A percentile compares a stretch with the other conserved stretches of the same genome.
Evolutionary conservation across 495 filamentous ascomycete genomes (phyloP).

Genomic region (Lophium mytilinum): DNA sequence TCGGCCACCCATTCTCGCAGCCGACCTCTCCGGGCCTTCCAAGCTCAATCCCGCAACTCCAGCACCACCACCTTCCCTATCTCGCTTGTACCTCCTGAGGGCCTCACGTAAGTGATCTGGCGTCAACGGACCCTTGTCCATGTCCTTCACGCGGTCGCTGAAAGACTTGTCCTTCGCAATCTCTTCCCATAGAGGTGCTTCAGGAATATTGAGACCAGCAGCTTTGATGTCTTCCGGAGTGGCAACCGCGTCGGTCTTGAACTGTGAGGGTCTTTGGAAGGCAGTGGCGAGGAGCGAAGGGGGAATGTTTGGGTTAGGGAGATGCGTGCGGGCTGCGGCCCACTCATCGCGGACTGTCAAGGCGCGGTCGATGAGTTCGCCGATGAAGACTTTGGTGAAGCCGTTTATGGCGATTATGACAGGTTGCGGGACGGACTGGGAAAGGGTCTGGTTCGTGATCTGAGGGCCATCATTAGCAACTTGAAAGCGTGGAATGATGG

Average conservation of each 20-base stretch:
- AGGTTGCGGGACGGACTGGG: conserved; percentile 71
- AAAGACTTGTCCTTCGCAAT: conserved; percentile 5
- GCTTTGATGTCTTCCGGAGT: not conserved
- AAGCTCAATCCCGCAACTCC: conserved; percentile 65
- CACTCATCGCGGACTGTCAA: conserved; percentile 72
- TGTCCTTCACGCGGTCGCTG: conserved; percentile 31
- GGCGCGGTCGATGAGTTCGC: conserved; percentile 74
- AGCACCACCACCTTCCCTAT: conserved; percentile 57
- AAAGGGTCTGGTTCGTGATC: conserved; percentile 81
- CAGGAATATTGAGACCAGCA: not conserved
- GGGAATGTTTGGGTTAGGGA: conserved; percentile 22
- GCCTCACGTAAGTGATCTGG: conserved; percentile 81
- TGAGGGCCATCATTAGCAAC: conserved; percentile 21
- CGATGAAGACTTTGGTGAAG: conserved; percentile 76
- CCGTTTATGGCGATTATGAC: conserved; percentile 74
- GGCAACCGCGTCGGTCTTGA: conserved; percentile 2
- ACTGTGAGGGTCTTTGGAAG: conserved; percentile 8
- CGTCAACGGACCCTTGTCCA: conserved; percentile 58
- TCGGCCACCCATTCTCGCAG: conserved; percentile 30
- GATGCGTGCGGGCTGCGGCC: conserved; percentile 41
- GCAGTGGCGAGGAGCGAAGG: conserved; percentile 15
- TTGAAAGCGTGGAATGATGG: no score
- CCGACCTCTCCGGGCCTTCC: conserved; percentile 39
- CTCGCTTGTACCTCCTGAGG: conserved; percentile 60
- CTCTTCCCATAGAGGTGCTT: conserved; percentile 3